Base-by-base conservation (phyloP, 257 asterid genomes). In the Lithospermum erythrorhizon region DNA sequence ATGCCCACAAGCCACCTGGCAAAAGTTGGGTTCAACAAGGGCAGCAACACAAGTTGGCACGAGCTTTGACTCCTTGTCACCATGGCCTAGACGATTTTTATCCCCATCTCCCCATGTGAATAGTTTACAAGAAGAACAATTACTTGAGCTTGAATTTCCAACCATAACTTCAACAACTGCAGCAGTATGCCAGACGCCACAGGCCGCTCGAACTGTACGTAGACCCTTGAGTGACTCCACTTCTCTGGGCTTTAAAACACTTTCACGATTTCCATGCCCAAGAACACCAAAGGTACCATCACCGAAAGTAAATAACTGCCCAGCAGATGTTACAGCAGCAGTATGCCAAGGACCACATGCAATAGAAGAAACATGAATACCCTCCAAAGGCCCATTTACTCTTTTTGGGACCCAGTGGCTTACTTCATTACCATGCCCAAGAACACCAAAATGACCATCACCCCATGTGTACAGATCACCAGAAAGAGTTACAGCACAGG, bases 91-190 rank as follows among this genome's bases (percentile, higher is more conserved):
- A 62, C 85, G 78, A 59, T 85, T 82, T 79, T 86, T 89, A 70
- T 89, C 97, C 32, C 95, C 97, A 49, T 89, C 97, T 55, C 97
- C 97, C 97, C 97, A 89, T 22, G 97, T 86, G 75, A 89, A 86
- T 57, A 89, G 84, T 69, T 89, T 89, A 24, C 97, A 94, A 10
- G 95, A 86, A 37, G 96, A 86, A 76, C 94, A 81, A 69, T 80
- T 83, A 62, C 94, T 83, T 61, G 94, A 82, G 76, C 87, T 86
- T 53, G 96, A 83, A 77, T 74, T 83, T 68, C 95, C 96, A 58
- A 83, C 95, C 90, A 83, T 80, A 56, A 86, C 94, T 76, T 84
- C 97, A 59, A 89, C 95, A 75, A 89, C 91, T 15, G 97, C 97
- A 74, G 97, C 97, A 69, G 94, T 84, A 74, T 89, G 97, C 97